Percentiles rank a stretch among this genome's conserved stretches.
phyloP scores from a whole-genome alignment of 1,139 yeast species.

The Debaryomycetaceae sp. region DNA sequence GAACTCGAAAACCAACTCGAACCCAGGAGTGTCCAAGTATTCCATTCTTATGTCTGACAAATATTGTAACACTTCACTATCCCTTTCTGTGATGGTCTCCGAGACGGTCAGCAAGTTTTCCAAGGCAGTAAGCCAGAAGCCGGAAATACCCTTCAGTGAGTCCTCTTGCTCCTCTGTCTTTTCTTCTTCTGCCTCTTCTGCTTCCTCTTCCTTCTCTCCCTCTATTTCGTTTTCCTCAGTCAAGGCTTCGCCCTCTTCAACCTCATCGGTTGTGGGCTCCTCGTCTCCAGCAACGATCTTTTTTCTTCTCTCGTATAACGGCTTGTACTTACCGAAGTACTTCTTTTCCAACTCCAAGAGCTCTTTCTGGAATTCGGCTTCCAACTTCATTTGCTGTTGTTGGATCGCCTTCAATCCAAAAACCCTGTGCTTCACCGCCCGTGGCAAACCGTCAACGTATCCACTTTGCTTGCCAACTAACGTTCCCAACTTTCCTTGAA shows the following conservation, averaged over 20 bases:
- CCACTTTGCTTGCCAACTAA: conserved; percentile 87
- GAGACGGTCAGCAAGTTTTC: conserved; percentile 81
- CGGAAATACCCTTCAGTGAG: conserved; percentile 75
- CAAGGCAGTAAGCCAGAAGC: conserved; percentile 95
- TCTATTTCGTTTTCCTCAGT: conserved; percentile 50
- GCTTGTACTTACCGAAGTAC: conserved; percentile 70
- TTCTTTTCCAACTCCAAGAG: conserved; percentile 82
- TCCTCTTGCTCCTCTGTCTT: conserved; percentile 43
- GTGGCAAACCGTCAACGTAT: conserved; percentile 78
- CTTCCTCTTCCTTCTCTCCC: conserved; percentile 28
- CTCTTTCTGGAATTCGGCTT: conserved; percentile 89
- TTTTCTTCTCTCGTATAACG: conserved; percentile 73
- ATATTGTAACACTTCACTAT: conserved; percentile 73
- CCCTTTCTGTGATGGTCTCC: conserved; percentile 87
- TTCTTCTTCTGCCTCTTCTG: conserved; percentile 41
- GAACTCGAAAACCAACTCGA: conserved; percentile 81
- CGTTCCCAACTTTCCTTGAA: conserved; percentile 84
- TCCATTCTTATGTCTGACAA: conserved; percentile 74
- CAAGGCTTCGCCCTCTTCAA: conserved; percentile 72
- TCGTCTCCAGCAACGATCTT: conserved; percentile 65
- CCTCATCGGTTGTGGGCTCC: conserved; percentile 78
- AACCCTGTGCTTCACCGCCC: conserved; percentile 69
- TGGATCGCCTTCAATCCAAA: conserved; percentile 85
- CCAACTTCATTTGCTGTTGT: conserved; percentile 74
- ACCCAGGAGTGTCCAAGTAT: conserved; percentile 87